Evolutionary conservation across 352 stramenopile genomes (phyloP).

Genomic region (Globisporangium apiculatum): DNA sequence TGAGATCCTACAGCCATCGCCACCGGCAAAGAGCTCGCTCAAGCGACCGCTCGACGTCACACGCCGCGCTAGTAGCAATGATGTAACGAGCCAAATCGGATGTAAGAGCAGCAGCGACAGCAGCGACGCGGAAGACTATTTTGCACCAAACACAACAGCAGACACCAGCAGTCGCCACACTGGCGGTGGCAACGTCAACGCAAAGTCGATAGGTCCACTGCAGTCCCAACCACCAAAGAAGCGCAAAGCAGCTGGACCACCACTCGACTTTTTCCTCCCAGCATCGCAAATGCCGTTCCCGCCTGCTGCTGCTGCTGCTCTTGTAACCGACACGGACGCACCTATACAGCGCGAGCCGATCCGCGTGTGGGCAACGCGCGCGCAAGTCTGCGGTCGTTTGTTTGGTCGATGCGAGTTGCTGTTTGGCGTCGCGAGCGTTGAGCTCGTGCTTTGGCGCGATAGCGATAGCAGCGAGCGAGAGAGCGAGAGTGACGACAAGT

Average conservation of each 20-base stretch:
- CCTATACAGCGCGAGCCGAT: background rate
- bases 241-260: background rate
- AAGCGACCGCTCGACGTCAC: slow-evolving; percentile 5
- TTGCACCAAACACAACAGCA: background rate
- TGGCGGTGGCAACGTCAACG: background rate
- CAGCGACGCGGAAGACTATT: slow-evolving; percentile 1
- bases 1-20: slow-evolving; percentile 1
- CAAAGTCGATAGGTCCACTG: too few relatives aligned
- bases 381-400: slow-evolving; percentile 30
- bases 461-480: background rate
- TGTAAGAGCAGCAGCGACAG: slow-evolving; percentile 11
- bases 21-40: slow-evolving; percentile 1
- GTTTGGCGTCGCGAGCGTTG: slow-evolving; percentile 20
- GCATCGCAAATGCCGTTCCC: slow-evolving; percentile 5
- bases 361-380: slow-evolving; percentile 20
- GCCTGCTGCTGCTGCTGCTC: too few relatives aligned
- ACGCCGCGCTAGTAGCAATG: background rate
- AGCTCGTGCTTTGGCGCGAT: slow-evolving; percentile 28
- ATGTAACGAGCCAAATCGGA: background rate
- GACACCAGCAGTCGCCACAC: background rate
- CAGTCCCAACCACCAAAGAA: background rate
- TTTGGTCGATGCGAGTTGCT: slow-evolving; percentile 34
- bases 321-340: background rate
- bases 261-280: slow-evolving; percentile 11
- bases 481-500: slow-evolving; percentile 1